Base-by-base conservation (phyloP, 345 rosid species). In the Leavenworthia alabamica region DNA sequence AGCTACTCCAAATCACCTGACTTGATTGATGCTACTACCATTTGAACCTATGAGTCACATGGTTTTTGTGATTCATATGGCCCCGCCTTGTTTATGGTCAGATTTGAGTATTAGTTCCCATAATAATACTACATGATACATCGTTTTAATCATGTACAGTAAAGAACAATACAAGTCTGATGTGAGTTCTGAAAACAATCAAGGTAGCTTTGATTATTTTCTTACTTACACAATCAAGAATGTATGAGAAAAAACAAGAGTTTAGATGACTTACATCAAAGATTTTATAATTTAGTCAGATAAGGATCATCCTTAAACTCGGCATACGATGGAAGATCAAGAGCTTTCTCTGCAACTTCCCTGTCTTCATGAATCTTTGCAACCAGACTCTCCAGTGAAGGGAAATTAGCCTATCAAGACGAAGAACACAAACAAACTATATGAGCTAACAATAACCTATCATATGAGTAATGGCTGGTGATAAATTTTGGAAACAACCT, bases 331-430 rank as follows among this genome's bases (percentile, higher is more conserved):
- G 94, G 94, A 72, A 82, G 88, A 70, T 85, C 91, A 41, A 92
- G 88, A 49, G 90, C 99, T 72, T 36, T 78, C 74, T 89, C 96
- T 1, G 97, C 86, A 0, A 80, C 70, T 41, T 64, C 62, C 61
- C 86, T 61, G 58, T 93, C 99, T 56, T 83, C 88, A 4, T 82
- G 83, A 72, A 89, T 93, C 86, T 80, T 89, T 5, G 71, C 86
- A 12, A 83, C 64, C 26, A 89, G 77, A 57, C 84, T 77, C 71
- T 89, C 94, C 2, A 89, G 75, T 7, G 94, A 72, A 7, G 89
- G 56, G 75, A 93, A 92, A 68, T 89, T 89, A 35, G 81, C 78
- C 97, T 89, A 82, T 81, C 35, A 50, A 16, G 15, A 67, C 46
- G 42, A 49, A 24, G 6, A 4, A 42, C 3, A 37, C 40, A 20